phyloP scores from a whole-genome alignment of 352 stramenopile genomes.

The Phytopythium oedochilum region DNA sequence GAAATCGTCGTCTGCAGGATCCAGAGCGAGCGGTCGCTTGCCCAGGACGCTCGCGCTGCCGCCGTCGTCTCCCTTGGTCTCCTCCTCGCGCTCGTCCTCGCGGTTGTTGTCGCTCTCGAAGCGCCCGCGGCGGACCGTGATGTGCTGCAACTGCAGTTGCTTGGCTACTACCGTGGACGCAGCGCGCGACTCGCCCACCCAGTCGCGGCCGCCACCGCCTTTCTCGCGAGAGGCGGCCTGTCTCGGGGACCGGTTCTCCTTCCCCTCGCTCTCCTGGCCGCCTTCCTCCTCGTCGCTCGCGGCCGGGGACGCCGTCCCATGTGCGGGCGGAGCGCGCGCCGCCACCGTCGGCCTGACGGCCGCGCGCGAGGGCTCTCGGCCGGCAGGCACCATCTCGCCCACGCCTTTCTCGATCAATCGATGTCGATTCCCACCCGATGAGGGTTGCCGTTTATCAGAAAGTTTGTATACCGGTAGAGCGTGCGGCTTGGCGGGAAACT shows the following conservation, averaged over 20 bases:
- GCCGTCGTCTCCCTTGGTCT: not conserved
- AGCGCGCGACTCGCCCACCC: not conserved
- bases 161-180: conserved; percentile 1
- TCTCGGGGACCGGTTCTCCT: conserved; percentile 18
- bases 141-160: conserved; percentile 8
- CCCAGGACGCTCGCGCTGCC: not conserved
- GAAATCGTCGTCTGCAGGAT: not conserved
- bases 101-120: not conserved
- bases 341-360: too few species aligned
- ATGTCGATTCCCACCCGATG: not conserved
- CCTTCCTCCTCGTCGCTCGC: conserved; percentile 6
- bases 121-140: conserved; percentile 1
- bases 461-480: conserved; percentile 1
- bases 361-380: too few species aligned
- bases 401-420: not conserved
- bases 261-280: conserved; percentile 11
- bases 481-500: not conserved
- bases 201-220: not conserved
- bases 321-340: too few species aligned
- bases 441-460: not conserved
- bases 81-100: not conserved
- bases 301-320: not conserved
- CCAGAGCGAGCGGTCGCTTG: not conserved
- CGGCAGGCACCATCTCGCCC: not conserved
- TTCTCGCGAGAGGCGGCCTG: not conserved